A percentile compares a stretch with the other conserved stretches of the same genome.
These are phyloP conservation scores for Ascochyta viciae-villosae DNA, from an alignment of 2,329 filamentous ascomycete genomes.

Conservation along the genomic window DNA sequence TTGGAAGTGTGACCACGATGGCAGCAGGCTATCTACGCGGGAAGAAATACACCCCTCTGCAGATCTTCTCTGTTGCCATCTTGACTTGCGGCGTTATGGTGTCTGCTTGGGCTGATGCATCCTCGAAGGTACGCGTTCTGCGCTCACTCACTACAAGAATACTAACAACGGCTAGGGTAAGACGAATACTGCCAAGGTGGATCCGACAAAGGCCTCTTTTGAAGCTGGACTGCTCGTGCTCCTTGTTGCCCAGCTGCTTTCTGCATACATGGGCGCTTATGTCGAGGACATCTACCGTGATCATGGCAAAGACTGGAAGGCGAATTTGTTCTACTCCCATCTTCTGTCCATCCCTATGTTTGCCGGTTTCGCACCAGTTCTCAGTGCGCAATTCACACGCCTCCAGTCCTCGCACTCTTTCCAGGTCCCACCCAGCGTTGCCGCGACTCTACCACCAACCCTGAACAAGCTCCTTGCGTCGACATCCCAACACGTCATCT, in stretches of 20 bases:
- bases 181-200: constrained; percentile 50
- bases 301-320: constrained; percentile 90
- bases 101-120: constrained; percentile 88
- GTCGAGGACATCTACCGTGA: constrained; percentile 87
- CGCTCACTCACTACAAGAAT: neutral
- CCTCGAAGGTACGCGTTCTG: constrained; percentile 70
- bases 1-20: constrained; percentile 96
- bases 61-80: constrained; percentile 80
- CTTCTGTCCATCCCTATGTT: constrained; percentile 79
- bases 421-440: constrained; percentile 43
- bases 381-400: constrained; percentile 68
- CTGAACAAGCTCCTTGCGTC: constrained; percentile 41
- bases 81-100: constrained; percentile 86
- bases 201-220: constrained; percentile 57
- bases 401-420: constrained; percentile 71
- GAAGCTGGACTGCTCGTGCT: constrained; percentile 79
- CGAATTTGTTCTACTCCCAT: constrained; percentile 94
- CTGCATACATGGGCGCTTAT: constrained; percentile 93
- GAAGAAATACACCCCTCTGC: constrained; percentile 80
- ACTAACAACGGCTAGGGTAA: constrained; percentile 49
- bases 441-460: constrained; percentile 36
- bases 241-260: constrained; percentile 86
- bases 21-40: constrained; percentile 85
- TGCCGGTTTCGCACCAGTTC: constrained; percentile 71
- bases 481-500: constrained; percentile 72